These are phyloP conservation scores for Fraxinus anomala DNA, from an alignment of 257 asterid species.

Conservation along the genomic window DNA sequence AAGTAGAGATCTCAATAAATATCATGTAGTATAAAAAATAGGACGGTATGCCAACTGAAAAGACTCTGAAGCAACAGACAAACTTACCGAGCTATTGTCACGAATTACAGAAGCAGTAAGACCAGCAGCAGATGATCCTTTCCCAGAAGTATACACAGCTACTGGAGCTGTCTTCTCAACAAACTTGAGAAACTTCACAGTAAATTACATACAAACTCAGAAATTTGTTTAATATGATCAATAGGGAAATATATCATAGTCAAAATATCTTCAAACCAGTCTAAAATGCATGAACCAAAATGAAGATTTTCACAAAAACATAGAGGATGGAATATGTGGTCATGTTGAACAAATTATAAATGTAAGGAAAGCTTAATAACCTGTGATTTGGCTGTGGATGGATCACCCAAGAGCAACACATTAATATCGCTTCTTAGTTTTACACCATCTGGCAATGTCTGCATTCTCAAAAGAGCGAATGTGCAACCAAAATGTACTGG, in stretches of 20 bases:
- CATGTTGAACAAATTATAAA: background rate
- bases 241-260: background rate
- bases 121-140: constrained; percentile 99
- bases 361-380: constrained; percentile 34
- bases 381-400: constrained; percentile 99
- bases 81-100: constrained; percentile 90
- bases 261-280: background rate
- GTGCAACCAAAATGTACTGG: constrained; percentile 17
- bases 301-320: constrained; percentile 3
- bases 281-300: background rate
- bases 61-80: constrained; percentile 14
- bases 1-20: constrained; percentile 19
- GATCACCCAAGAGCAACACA: constrained; percentile 95
- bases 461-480: constrained; percentile 29
- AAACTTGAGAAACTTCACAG: constrained; percentile 86
- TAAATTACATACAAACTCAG: constrained; percentile 8
- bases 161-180: constrained; percentile 99
- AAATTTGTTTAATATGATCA: background rate
- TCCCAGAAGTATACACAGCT: constrained; percentile 98
- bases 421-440: constrained; percentile 97
- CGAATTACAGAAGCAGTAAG: constrained; percentile 98
- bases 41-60: constrained; percentile 1
- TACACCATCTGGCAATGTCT: constrained; percentile 96
- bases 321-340: background rate
- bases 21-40: constrained; percentile 7